These are phyloP conservation scores for Hyphopichia pseudoburtonii DNA, from an alignment of 1,139 yeast species.

Conservation along the genomic window DNA sequence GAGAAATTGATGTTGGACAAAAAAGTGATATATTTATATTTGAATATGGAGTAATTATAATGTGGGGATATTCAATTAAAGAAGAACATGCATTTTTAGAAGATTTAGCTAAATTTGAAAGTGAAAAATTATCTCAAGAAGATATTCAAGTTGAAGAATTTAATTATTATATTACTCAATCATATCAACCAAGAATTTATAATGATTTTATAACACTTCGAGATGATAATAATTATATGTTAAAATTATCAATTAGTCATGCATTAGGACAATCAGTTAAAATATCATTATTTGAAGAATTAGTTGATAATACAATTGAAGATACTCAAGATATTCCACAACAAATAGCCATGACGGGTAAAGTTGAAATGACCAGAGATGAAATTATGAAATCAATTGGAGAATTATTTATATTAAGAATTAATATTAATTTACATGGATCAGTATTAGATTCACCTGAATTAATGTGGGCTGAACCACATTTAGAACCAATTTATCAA, in stretches of 20 bases:
- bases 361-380: constrained; percentile 89
- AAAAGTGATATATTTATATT: constrained; percentile 82
- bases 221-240: constrained; percentile 89
- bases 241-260: constrained; percentile 84
- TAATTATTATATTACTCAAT: constrained; percentile 87
- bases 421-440: constrained; percentile 90
- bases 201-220: constrained; percentile 91
- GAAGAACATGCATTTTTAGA: constrained; percentile 83
- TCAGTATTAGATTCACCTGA: constrained; percentile 95
- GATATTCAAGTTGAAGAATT: constrained; percentile 94
- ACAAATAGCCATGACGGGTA: constrained; percentile 91
- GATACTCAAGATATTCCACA: constrained; percentile 97
- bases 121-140: constrained; percentile 84
- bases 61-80: constrained; percentile 89
- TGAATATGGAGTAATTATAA: constrained; percentile 90
- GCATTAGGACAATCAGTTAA: constrained; percentile 93
- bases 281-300: constrained; percentile 89
- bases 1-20: constrained; percentile 82
- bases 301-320: constrained; percentile 93
- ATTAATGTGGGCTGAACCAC: constrained; percentile 98
- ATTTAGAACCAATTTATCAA: constrained; percentile 92
- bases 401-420: constrained; percentile 85
- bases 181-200: constrained; percentile 92
- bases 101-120: constrained; percentile 85
- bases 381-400: constrained; percentile 97